A percentile compares a stretch with the other conserved stretches of the same genome.
phyloP scores from a whole-genome alignment of 176 grass and related monocot species.

The Hyparrhenia diplandra region DNA sequence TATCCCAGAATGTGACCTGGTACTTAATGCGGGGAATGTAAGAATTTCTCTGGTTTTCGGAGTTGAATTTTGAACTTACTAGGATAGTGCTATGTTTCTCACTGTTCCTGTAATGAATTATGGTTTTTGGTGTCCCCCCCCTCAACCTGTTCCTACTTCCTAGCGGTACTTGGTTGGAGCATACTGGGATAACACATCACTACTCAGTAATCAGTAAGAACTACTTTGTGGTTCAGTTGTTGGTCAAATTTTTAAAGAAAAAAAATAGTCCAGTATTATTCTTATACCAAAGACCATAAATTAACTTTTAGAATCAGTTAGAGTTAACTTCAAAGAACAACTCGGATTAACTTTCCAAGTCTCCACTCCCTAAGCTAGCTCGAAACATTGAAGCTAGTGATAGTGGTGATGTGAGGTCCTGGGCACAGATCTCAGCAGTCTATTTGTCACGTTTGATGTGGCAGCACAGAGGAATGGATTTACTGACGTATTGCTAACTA shows the following conservation, averaged over 20 bases:
- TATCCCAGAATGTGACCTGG: not conserved
- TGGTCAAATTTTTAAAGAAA: not conserved
- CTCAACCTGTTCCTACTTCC: too few relatives aligned
- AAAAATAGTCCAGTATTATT: not conserved
- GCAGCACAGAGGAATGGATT: not conserved
- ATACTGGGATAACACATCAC: not conserved
- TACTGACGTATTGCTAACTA: not conserved
- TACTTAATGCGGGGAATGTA: not conserved
- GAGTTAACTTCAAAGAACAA: not conserved
- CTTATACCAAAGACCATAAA: conserved; percentile 1
- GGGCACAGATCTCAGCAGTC: not conserved
- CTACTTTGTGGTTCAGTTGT: not conserved
- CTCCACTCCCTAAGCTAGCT: not conserved
- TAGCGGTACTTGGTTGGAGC: too few relatives aligned
- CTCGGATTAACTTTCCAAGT: not conserved
- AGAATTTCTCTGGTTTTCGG: not conserved
- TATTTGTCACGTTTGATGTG: not conserved
- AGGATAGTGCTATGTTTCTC: not conserved
- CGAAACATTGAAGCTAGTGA: not conserved
- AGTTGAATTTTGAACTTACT: not conserved
- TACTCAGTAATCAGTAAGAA: not conserved
- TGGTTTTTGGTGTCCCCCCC: too few relatives aligned
- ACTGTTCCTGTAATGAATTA: not conserved
- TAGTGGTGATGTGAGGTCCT: not conserved
- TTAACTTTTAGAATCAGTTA: not conserved